A percentile compares a stretch with the other conserved stretches of the same genome.
These are phyloP conservation scores for Trichoderma asperelloides DNA, from an alignment of 495 filamentous ascomycete genomes.

Conservation along the genomic window DNA sequence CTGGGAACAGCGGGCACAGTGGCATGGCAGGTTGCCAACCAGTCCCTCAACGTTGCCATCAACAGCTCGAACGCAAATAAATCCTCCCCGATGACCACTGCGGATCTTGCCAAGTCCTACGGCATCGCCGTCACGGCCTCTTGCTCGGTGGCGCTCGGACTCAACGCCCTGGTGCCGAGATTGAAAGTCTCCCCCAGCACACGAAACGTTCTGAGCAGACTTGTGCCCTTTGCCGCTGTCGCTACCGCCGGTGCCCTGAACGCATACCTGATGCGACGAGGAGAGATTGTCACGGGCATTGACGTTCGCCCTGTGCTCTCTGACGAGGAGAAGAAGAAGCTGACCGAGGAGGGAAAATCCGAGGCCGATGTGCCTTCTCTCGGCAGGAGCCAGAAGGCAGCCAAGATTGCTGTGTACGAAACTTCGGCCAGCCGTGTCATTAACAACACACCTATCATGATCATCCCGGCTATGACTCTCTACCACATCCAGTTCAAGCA, in stretches of 20 bases:
- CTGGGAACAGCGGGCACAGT: constrained; percentile 76
- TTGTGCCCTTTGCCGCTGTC: constrained; percentile 94
- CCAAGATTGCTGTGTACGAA: constrained; percentile 80
- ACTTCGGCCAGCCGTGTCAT: constrained; percentile 82
- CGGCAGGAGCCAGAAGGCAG: constrained; percentile 81
- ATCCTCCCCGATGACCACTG: constrained; percentile 70
- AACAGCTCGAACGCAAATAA: constrained; percentile 98
- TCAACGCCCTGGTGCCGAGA: constrained; percentile 82
- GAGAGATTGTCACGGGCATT: constrained; percentile 88
- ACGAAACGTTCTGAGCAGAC: constrained; percentile 61
- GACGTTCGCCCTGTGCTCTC: constrained; percentile 80
- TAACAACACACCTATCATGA: constrained; percentile 96
- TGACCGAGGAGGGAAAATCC: constrained; percentile 42
- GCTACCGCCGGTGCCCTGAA: constrained; percentile 84
- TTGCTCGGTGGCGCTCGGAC: constrained; percentile 86
- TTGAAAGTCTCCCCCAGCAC: constrained; percentile 69
- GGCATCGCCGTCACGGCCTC: constrained; percentile 83
- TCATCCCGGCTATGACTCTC: constrained; percentile 75
- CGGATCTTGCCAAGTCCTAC: constrained; percentile 81
- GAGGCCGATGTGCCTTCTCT: constrained; percentile 55
- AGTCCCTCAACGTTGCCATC: constrained; percentile 95
- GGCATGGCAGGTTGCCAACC: constrained; percentile 92
- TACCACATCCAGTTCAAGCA: constrained; percentile 57
- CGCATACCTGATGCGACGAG: constrained; percentile 94
- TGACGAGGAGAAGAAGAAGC: constrained; percentile 43